phyloP scores from a whole-genome alignment of 2,329 filamentous ascomycete genomes.

The Trichophaea hybrida region DNA sequence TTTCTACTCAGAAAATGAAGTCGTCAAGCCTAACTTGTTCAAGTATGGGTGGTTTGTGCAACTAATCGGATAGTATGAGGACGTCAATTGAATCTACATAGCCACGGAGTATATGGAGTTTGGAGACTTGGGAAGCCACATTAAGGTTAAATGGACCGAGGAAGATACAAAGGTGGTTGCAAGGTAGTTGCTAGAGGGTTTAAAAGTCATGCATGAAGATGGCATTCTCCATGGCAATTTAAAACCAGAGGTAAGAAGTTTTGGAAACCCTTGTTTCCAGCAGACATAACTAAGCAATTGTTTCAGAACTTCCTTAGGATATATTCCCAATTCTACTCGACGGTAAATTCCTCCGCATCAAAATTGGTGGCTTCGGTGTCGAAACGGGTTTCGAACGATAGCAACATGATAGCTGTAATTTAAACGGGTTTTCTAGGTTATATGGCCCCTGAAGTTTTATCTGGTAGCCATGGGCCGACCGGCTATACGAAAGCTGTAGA shows the following conservation, averaged over 20 bases:
- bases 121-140: constrained; percentile 29
- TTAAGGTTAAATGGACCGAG: constrained; percentile 7
- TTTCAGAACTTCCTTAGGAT: constrained; percentile 15
- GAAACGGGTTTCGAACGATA: constrained; percentile 10
- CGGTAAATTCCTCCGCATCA: constrained; percentile 15
- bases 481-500: constrained; percentile 14
- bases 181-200: constrained; percentile 17
- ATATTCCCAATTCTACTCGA: constrained; percentile 18
- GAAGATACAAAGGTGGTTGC: constrained; percentile 9
- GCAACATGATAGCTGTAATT: background rate
- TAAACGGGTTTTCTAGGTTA: constrained; percentile 6
- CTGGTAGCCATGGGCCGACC: background rate
- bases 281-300: background rate
- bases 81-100: constrained; percentile 6
- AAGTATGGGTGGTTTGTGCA: constrained; percentile 18
- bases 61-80: constrained; percentile 11
- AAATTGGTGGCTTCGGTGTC: constrained; percentile 26
- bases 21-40: background rate
- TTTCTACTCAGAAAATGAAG: background rate
- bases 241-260: constrained; percentile 17
- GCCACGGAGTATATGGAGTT: constrained; percentile 34
- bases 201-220: constrained; percentile 21
- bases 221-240: constrained; percentile 22
- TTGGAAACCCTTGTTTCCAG: background rate
- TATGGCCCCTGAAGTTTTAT: constrained; percentile 6